Evolutionary conservation across 192 early-diverging fungal species (phyloP), one percentile per base, ranked within the genome.

Genomic region (Podila verticillata): DNA sequence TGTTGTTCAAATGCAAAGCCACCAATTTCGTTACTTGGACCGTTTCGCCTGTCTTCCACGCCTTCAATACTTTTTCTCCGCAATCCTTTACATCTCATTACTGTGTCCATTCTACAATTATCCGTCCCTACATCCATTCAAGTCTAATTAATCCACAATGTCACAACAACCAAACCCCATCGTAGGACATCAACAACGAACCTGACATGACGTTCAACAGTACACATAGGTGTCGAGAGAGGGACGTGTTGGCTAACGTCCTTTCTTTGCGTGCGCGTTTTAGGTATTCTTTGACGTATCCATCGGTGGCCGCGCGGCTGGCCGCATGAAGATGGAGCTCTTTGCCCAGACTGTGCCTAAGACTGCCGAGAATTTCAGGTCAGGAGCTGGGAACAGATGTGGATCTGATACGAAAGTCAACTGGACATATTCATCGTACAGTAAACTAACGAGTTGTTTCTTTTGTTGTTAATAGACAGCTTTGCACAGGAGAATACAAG

Each of bases 401-500:
- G 29, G 49, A 66, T 65, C 44, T 49, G 15, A 44, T 44, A 28
- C 13, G 10, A 35, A 48, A 15, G 13, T 4, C 39, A 44, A 44
- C 3, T 44, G 0, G 39, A 44, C 17, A 10, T 1, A 15, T 31
- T 32, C 26, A 10, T 19, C 26, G 9, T 48, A 13, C 10, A 24
- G n/a, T 26, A 34, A 1, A 31, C 60, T 31, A 26, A 34, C 20
- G 19, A 61, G 9, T 31, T 19, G 12, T 61, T 61, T 10, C 32
- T 31, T 3, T 36, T 31, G 12, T 4, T 22, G 22, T 8, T 48
- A 61, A 15, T 81, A 88, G 94, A 67, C 96, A 97, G 83, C 68
- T 97, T 12, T 97, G 96, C 72, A 96, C 95, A 28, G 96, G 96
- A 54, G 96, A 97, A 87, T 93, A 90, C 86, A 91, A 87, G 86